Evolutionary conservation across 2,329 filamentous ascomycete genomes (phyloP), one percentile per base, ranked within the genome.

Genomic region (Clonostachys rhizophaga): DNA sequence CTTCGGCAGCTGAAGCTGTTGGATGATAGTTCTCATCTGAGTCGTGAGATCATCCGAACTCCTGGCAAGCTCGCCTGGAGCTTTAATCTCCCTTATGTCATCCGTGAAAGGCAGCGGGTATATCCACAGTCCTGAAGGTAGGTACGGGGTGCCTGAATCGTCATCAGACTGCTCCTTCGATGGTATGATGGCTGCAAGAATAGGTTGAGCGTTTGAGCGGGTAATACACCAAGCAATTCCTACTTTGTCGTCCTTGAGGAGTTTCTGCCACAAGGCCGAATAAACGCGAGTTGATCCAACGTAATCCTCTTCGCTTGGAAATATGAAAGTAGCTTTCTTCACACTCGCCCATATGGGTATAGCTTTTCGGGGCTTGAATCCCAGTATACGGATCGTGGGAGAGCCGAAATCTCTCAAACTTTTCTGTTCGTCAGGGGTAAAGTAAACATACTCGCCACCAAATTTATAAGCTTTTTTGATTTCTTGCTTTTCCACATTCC

Each of bases 381-480:
- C 94, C 48, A 99, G 87, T 54, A 99, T 87, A 6, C 91, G 85
- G 48, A 99, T 87, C 12, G 89, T 75, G 0, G 90, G 89, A 2
- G 87, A 77, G 4, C 91, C 92, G 57, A 96, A 96, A 54, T 89
- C 74, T 51, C 85, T 84, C 49, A 99, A 75, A 17, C 78, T 71
- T 49, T 85, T 86, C 50, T 92, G 83, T 63, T 99, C 92, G 34
- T 96, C 91, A 1, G 84, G 79, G 0, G 84, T 84, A 63, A 99
- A 99, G 43, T 86, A 79, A 42, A 99, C 82, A 43, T 90, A 90
- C 54, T 95, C 89, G 37, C 90, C 91, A 12, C 92, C 94, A 60
- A 97, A 97, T 58, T 94, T 96, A 74, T 94, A 99, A 0, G 92
- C 94, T 65, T 94, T 96, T 49, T 87, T 87, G 17, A 95, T 80